These are phyloP conservation scores for Sporothrix protearum DNA, from an alignment of 2,329 filamentous ascomycete species.

Conservation along the genomic window DNA sequence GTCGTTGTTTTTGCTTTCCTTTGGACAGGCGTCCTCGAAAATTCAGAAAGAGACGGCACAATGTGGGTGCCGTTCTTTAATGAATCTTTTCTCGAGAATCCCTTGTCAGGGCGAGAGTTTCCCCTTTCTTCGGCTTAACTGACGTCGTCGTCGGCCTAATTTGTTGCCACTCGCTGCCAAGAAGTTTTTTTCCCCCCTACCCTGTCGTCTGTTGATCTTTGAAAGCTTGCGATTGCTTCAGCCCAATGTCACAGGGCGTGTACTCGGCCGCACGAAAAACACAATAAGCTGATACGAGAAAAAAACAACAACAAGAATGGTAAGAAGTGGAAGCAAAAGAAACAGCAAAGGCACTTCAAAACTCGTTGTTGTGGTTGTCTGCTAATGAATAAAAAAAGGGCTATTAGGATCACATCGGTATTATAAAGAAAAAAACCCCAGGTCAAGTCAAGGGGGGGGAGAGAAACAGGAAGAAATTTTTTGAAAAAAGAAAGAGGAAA, in stretches of 20 bases:
- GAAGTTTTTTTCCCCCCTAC: background rate
- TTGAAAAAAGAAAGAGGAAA: background rate
- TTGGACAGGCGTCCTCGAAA: background rate
- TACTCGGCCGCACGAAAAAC: slow-evolving; percentile 1
- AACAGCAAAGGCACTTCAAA: background rate
- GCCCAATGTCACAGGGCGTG: slow-evolving; percentile 1
- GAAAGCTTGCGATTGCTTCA: background rate
- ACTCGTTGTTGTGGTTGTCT: background rate
- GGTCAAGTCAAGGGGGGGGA: background rate
- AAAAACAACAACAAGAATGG: background rate
- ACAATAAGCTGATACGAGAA: background rate
- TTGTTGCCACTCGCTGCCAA: slow-evolving; percentile 12
- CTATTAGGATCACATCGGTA: background rate
- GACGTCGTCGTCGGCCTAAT: background rate
- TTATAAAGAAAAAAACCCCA: slow-evolving; percentile 1
- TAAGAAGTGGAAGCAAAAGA: background rate
- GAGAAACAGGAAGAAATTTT: background rate
- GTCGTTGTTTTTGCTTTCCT: no score
- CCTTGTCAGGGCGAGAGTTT: background rate
- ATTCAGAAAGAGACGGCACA: background rate
- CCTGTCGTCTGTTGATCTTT: background rate
- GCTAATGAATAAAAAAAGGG: slow-evolving; percentile 6
- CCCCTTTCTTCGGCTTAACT: background rate
- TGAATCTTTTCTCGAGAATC: no score
- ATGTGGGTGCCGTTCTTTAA: background rate